These are phyloP conservation scores for Microbotryum violaceum DNA, from an alignment of 1,284 basidiomycete species.

Conservation along the genomic window DNA sequence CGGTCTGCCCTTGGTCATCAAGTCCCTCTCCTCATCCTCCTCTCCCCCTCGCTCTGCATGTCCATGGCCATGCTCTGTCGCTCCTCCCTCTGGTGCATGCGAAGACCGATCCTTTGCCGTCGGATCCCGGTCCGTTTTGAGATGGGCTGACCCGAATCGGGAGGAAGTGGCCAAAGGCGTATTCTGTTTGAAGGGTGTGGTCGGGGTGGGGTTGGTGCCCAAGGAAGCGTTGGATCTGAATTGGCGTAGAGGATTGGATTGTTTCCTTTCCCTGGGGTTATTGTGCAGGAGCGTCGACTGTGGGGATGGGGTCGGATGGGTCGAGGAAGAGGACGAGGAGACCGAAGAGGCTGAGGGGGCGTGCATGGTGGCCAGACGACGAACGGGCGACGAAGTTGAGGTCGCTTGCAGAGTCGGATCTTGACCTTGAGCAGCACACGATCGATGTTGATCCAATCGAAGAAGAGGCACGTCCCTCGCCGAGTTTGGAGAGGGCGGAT, in stretches of 20 bases:
- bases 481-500: conserved; percentile 15
- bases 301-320: not conserved
- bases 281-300: not conserved
- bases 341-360: not conserved
- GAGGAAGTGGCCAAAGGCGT: conserved; percentile 9
- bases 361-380: not conserved
- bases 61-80: not conserved
- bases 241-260: conserved; percentile 24
- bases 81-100: conserved; percentile 4
- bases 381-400: not conserved
- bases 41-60: not conserved
- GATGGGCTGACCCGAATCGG: not conserved
- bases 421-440: no score
- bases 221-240: conserved; percentile 10
- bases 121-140: not conserved
- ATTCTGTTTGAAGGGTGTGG: conserved; percentile 2
- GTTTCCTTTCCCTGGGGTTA: conserved; percentile 15
- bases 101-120: not conserved
- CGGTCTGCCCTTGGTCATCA: not conserved
- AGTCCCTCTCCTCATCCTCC: not conserved
- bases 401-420: not conserved
- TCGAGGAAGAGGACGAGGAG: not conserved
- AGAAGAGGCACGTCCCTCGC: conserved; percentile 23
- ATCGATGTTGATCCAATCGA: conserved; percentile 6
- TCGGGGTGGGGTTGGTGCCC: not conserved